Conservation (phyloP, 352 stramenopile genomes). For the Pythium grandisporangium region DNA sequence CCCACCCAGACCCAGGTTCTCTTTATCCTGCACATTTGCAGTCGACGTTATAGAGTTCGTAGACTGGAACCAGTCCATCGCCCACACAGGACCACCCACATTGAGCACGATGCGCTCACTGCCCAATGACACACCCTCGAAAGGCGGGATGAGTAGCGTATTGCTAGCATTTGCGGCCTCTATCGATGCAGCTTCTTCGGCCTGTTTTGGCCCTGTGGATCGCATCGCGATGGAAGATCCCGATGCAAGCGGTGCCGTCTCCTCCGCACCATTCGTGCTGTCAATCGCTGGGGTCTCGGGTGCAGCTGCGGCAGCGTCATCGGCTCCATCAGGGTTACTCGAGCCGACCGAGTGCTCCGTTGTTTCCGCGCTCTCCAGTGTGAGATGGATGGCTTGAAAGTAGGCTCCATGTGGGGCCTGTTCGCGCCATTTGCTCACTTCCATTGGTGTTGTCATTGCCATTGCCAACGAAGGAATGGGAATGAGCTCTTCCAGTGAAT, state of each 20-base stretch:
- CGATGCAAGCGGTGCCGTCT: too few relatives aligned
- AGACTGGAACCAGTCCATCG: constrained; percentile 73
- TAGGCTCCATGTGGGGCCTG: constrained; percentile 16
- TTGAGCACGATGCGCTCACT: constrained; percentile 42
- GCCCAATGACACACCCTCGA: constrained; percentile 27
- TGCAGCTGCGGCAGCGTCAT: constrained; percentile 4
- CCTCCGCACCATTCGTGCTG: too few relatives aligned
- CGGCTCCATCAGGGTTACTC: not conserved
- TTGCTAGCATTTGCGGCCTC: constrained; percentile 1
- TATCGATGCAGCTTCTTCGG: too few relatives aligned
- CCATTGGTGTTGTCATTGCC: too few relatives aligned
- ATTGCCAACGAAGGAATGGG: too few relatives aligned
- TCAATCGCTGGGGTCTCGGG: not conserved
- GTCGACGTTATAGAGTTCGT: constrained; percentile 14
- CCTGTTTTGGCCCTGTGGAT: too few relatives aligned
- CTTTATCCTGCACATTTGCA: constrained; percentile 14
- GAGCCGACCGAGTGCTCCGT: not conserved
- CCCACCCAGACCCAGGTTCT: constrained; percentile 25
- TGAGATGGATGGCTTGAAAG: constrained; percentile 17
- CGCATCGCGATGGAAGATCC: too few relatives aligned
- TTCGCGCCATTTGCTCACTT: constrained; percentile 19
- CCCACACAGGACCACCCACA: constrained; percentile 64
- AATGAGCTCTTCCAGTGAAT: too few relatives aligned
- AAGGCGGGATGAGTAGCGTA: constrained; percentile 29
- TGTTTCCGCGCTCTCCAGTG: constrained; percentile 1